Conservation (phyloP, 176 grass and related monocot species). For the Musa schizocarpa region DNA sequence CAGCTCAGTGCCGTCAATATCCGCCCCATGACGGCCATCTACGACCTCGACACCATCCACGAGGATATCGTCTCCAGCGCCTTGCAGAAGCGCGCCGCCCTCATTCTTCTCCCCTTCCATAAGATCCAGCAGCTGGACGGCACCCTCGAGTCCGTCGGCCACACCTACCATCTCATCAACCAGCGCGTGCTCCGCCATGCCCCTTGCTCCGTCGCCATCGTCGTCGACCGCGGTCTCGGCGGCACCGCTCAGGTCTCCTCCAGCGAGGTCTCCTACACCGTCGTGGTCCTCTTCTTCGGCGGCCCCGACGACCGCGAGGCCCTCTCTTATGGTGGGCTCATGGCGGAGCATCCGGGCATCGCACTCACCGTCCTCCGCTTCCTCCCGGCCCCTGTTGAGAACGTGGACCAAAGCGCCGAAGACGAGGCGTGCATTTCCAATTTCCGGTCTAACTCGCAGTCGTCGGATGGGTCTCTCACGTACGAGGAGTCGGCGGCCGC, state of each 20-base stretch:
- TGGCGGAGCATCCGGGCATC: slow-evolving; percentile 56
- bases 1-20: slow-evolving; percentile 54
- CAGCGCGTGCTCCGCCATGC: slow-evolving; percentile 52
- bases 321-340: slow-evolving; percentile 49
- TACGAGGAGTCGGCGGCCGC: slow-evolving; percentile 23
- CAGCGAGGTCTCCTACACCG: slow-evolving; percentile 36
- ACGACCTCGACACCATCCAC: slow-evolving; percentile 60
- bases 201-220: slow-evolving; percentile 61
- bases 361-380: slow-evolving; percentile 40
- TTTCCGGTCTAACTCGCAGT: slow-evolving; percentile 20
- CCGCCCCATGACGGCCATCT: slow-evolving; percentile 70
- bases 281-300: slow-evolving; percentile 55
- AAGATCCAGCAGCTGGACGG: slow-evolving; percentile 47
- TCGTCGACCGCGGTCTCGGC: slow-evolving; percentile 78
- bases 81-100: slow-evolving; percentile 32
- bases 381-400: not conserved
- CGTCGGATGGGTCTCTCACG: slow-evolving; percentile 17
- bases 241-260: slow-evolving; percentile 52
- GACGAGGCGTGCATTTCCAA: slow-evolving; percentile 31
- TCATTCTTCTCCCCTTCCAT: slow-evolving; percentile 75
- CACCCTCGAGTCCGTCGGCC: slow-evolving; percentile 38
- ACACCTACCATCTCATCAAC: slow-evolving; percentile 50
- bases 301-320: slow-evolving; percentile 74
- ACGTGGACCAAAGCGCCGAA: not conserved
- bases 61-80: slow-evolving; percentile 59